phyloP scores from a whole-genome alignment of 2,329 filamentous ascomycete species.

The Aspergillus eucalypticola region DNA sequence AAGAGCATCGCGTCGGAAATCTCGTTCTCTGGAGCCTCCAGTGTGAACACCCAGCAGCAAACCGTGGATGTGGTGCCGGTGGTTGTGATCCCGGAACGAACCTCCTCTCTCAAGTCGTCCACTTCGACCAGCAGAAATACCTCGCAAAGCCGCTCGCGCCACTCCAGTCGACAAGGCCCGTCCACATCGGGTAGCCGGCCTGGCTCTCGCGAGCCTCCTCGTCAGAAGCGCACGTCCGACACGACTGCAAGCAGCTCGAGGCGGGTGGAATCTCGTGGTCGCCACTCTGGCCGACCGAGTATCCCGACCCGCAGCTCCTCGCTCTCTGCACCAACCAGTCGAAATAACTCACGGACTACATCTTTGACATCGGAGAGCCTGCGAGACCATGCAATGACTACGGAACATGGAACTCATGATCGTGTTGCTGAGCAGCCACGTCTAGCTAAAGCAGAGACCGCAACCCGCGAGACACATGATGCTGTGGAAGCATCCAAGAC shows the following conservation, averaged over 20 bases:
- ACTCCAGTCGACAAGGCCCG: conserved; percentile 39
- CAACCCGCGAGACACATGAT: conserved; percentile 21
- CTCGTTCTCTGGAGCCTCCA: conserved; percentile 37
- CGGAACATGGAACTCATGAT: conserved; percentile 29
- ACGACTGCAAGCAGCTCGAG: conserved; percentile 30
- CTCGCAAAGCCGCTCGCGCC: conserved; percentile 41
- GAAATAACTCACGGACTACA: conserved; percentile 45
- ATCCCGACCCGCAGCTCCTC: conserved; percentile 47
- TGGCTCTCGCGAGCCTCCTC: conserved; percentile 36
- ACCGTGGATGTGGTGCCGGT: conserved; percentile 48
- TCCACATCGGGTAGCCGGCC: conserved; percentile 37
- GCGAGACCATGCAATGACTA: conserved; percentile 34
- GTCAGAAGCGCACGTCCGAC: conserved; percentile 43
- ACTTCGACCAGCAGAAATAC: conserved; percentile 38
- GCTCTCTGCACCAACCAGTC: conserved; percentile 49
- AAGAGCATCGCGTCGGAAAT: conserved; percentile 46
- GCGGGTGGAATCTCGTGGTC: conserved; percentile 31
- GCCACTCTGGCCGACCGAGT: conserved; percentile 29
- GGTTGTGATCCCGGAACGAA: conserved; percentile 50
- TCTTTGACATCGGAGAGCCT: conserved; percentile 48
- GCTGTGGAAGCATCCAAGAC: conserved; percentile 33
- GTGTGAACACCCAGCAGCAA: conserved; percentile 30
- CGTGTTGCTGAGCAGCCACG: conserved; percentile 20
- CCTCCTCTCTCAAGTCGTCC: conserved; percentile 46
- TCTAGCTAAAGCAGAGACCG: conserved; percentile 24